A percentile compares a stretch with the other conserved stretches of the same genome.
These are phyloP conservation scores for Striga hermonthica DNA, from an alignment of 305 asterid genomes.

Conservation along the genomic window DNA sequence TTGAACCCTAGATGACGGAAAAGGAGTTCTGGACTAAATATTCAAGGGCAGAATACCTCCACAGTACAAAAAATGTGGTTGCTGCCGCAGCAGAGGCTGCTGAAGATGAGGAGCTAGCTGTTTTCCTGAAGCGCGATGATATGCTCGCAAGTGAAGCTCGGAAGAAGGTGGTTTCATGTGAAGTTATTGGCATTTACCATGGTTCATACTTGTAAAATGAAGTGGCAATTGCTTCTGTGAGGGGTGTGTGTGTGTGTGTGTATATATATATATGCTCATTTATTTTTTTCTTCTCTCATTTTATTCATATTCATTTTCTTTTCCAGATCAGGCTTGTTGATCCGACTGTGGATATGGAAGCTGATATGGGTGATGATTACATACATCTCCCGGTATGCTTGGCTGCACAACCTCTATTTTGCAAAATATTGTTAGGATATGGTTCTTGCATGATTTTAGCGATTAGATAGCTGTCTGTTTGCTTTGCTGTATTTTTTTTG, in stretches of 20 bases:
- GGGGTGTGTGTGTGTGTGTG: too few species aligned
- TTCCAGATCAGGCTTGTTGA: slow-evolving; percentile 87
- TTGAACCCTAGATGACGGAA: slow-evolving; percentile 63
- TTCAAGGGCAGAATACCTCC: slow-evolving; percentile 79
- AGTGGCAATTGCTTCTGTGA: slow-evolving; percentile 17
- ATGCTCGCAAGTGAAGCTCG: slow-evolving; percentile 89
- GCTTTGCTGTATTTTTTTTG: slow-evolving; percentile 20
- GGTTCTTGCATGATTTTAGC: slow-evolving; percentile 26
- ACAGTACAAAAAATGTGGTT: slow-evolving; percentile 84
- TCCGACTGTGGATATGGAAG: slow-evolving; percentile 94
- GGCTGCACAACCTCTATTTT: slow-evolving; percentile 27
- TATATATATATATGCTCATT: too few species aligned
- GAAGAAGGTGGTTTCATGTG: slow-evolving; percentile 59
- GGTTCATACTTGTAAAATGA: slow-evolving; percentile 23
- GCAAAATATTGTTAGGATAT: slow-evolving; percentile 27
- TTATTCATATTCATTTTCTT: slow-evolving; percentile 27
- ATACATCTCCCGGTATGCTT: slow-evolving; percentile 76
- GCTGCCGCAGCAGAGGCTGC: slow-evolving; percentile 99
- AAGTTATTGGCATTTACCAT: slow-evolving; percentile 13
- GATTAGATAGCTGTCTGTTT: slow-evolving; percentile 17
- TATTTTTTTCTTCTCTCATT: slow-evolving; percentile 26
- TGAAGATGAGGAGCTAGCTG: slow-evolving; percentile 98
- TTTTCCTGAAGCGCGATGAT: slow-evolving; percentile 89
- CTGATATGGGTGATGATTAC: slow-evolving; percentile 96
- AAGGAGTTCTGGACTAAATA: slow-evolving; percentile 92